These are phyloP conservation scores for Pichia pseudocactophila DNA, from an alignment of 805 yeast genomes.

Conservation along the genomic window DNA sequence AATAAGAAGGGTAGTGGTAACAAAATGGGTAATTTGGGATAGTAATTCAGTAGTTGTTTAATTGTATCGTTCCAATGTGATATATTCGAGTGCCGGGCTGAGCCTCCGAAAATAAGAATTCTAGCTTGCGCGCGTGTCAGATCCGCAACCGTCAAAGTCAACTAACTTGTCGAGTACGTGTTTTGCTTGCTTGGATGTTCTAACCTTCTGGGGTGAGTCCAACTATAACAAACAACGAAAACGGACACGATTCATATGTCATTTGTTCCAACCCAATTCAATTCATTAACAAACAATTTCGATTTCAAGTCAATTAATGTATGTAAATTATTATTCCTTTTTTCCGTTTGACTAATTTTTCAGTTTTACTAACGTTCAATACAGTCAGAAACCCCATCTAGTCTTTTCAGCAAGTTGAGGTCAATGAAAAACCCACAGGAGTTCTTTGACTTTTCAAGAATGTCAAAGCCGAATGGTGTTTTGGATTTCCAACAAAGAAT, in stretches of 20 bases:
- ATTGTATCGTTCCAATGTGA: too few species aligned
- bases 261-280: constrained; percentile 10
- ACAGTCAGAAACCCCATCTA: constrained; percentile 27
- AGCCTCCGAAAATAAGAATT: too few species aligned
- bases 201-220: too few species aligned
- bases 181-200: too few species aligned
- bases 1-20: constrained; percentile 89
- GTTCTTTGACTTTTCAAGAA: constrained; percentile 78
- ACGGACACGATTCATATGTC: constrained; percentile 7
- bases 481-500: constrained; percentile 80
- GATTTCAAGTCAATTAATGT: constrained; percentile 8
- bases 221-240: too few species aligned
- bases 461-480: constrained; percentile 76
- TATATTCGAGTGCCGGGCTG: too few species aligned
- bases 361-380: neutral
- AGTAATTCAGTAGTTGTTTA: too few species aligned
- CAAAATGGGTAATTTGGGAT: constrained; percentile 57
- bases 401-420: constrained; percentile 53
- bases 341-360: neutral
- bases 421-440: constrained; percentile 79
- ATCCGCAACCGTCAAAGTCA: too few species aligned
- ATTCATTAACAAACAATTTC: constrained; percentile 6
- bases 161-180: too few species aligned
- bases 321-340: neutral
- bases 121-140: too few species aligned